phyloP scores from a whole-genome alignment of 805 yeast genomes.

The Pichia gijzeniarum region DNA sequence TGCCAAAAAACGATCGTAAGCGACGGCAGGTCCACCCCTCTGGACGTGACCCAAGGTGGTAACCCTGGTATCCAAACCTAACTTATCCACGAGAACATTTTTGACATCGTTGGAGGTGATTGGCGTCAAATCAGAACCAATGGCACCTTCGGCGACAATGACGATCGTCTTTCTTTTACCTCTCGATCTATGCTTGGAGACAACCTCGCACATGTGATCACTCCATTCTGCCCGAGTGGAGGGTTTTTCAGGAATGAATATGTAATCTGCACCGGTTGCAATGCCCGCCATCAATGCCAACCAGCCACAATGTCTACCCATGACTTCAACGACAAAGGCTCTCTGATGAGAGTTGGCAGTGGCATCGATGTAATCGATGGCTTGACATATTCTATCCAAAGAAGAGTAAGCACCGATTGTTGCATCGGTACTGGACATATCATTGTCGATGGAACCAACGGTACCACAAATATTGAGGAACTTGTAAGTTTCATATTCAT shows the following conservation, averaged over 20 bases:
- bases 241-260: constrained; percentile 76
- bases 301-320: constrained; percentile 93
- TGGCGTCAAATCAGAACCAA: constrained; percentile 59
- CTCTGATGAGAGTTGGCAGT: constrained; percentile 80
- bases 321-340: constrained; percentile 79
- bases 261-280: constrained; percentile 73
- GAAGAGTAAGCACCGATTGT: constrained; percentile 81
- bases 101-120: constrained; percentile 61
- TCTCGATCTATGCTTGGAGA: constrained; percentile 54
- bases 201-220: constrained; percentile 58
- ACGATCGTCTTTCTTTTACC: constrained; percentile 78
- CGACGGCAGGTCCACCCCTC: constrained; percentile 79
- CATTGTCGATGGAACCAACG: constrained; percentile 81
- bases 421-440: constrained; percentile 79
- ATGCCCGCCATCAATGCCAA: constrained; percentile 76
- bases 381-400: constrained; percentile 64
- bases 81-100: constrained; percentile 48
- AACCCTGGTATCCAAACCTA: constrained; percentile 72
- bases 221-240: constrained; percentile 59
- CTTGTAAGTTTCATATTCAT: constrained; percentile 41
- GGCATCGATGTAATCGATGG: constrained; percentile 76
- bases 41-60: constrained; percentile 78
- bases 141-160: constrained; percentile 82
- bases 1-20: constrained; percentile 64
- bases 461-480: constrained; percentile 66